Evolutionary conservation across 306 rosid species (phyloP).

Genomic region (Lablab purpureus): DNA sequence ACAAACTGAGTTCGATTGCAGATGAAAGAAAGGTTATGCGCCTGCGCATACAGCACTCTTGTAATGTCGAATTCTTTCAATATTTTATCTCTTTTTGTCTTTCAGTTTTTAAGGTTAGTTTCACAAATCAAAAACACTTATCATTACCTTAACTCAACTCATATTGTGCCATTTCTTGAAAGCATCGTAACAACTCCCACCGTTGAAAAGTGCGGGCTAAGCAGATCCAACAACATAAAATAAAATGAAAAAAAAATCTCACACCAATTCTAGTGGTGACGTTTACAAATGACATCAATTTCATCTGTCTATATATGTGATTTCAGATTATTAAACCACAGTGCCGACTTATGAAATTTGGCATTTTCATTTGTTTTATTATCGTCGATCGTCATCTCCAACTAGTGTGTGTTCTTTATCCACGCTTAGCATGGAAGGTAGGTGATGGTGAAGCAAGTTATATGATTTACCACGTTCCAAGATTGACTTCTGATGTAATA

Average conservation of each 20-base stretch:
- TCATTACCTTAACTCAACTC: not conserved
- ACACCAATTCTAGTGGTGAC: not conserved
- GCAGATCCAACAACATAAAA: too few species aligned
- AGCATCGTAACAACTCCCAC: not conserved
- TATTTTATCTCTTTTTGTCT: not conserved
- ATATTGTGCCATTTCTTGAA: not conserved
- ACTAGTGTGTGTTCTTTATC: not conserved
- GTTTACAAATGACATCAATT: not conserved
- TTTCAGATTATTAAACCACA: too few species aligned
- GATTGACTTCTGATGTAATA: conserved; percentile 5
- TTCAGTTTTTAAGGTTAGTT: not conserved
- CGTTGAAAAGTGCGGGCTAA: not conserved
- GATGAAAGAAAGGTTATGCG: not conserved
- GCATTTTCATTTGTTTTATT: not conserved
- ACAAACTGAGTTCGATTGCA: not conserved
- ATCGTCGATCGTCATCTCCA: not conserved
- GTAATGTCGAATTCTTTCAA: not conserved
- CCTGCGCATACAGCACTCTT: not conserved
- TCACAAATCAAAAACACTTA: not conserved
- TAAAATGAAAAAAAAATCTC: not conserved
- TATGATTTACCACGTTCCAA: not conserved
- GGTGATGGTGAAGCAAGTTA: not conserved
- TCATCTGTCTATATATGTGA: too few species aligned
- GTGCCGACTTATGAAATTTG: not conserved
- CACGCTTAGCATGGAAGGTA: not conserved